A percentile compares a stretch with the other conserved stretches of the same genome.
These are phyloP conservation scores for Pichia sp. DNA, from an alignment of 1,139 yeast genomes.

Conservation along the genomic window DNA sequence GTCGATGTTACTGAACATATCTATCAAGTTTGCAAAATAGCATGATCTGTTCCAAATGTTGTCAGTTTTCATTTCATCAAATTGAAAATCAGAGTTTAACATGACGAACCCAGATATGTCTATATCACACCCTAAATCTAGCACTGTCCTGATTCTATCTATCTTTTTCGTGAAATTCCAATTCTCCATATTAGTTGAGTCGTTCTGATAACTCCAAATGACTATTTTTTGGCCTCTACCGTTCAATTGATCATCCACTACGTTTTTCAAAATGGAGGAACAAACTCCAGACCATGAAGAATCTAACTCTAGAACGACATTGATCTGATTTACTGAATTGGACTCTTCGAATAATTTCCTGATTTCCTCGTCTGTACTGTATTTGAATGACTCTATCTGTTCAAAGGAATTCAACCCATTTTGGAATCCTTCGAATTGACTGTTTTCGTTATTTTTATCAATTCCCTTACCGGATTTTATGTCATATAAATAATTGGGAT, in stretches of 20 bases:
- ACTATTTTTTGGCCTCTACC: constrained; percentile 29
- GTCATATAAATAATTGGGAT: constrained; percentile 50
- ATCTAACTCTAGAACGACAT: constrained; percentile 59
- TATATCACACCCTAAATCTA: constrained; percentile 1
- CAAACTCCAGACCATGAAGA: constrained; percentile 84
- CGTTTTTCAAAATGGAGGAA: constrained; percentile 34
- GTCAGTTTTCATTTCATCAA: background rate
- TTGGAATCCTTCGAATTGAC: constrained; percentile 32
- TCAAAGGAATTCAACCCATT: constrained; percentile 44
- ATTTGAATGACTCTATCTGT: constrained; percentile 24
- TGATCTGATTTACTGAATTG: constrained; percentile 66
- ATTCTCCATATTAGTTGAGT: background rate
- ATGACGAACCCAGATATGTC: constrained; percentile 5
- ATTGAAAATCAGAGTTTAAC: constrained; percentile 1
- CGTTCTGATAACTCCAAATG: constrained; percentile 42
- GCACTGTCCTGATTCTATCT: constrained; percentile 7
- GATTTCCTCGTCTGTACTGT: constrained; percentile 51
- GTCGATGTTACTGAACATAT: constrained; percentile 20
- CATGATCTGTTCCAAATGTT: constrained; percentile 36
- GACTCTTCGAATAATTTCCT: constrained; percentile 67
- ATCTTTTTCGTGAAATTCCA: constrained; percentile 1
- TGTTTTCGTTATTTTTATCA: constrained; percentile 27
- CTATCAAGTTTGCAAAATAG: constrained; percentile 25
- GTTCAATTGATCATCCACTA: constrained; percentile 12
- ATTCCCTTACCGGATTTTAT: constrained; percentile 29